Percentiles rank a stretch among this genome's conserved stretches.
phyloP scores from a whole-genome alignment of 495 filamentous ascomycete genomes.

The Hypoxylon fragiforme region DNA sequence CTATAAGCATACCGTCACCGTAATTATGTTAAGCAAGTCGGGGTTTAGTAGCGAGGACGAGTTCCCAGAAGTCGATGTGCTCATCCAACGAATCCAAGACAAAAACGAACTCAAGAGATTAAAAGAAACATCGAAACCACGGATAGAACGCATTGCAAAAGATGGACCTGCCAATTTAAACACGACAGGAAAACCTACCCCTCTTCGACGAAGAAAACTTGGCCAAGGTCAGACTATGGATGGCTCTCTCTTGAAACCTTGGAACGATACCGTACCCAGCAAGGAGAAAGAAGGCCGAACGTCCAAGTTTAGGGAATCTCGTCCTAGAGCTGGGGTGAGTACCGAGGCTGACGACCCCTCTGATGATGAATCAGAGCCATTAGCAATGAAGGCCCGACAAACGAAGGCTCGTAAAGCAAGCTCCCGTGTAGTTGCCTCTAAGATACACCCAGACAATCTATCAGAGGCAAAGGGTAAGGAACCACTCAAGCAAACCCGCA shows the following conservation, averaged over 20 bases:
- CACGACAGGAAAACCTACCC: conserved; percentile 17
- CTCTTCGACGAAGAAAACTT: conserved; percentile 33
- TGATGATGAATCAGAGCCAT: neutral
- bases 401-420: neutral
- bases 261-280: neutral
- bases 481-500: neutral
- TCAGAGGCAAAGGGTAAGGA: neutral
- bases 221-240: conserved; percentile 26
- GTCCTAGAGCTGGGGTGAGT: neutral
- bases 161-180: neutral
- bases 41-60: conserved; percentile 31
- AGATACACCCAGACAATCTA: neutral
- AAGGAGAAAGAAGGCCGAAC: neutral
- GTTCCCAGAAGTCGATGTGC: conserved; percentile 33
- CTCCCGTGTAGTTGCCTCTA: no score
- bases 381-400: conserved; percentile 2
- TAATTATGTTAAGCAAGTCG: conserved; percentile 11
- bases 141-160: neutral
- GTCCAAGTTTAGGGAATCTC: conserved; percentile 4
- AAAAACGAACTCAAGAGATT: conserved; percentile 1
- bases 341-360: conserved; percentile 1
- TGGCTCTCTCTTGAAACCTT: conserved; percentile 33
- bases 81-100: conserved; percentile 22
- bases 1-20: conserved; percentile 1
- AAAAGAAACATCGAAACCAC: neutral